Evolutionary conservation across 2,329 filamentous ascomycete genomes (phyloP).

Genomic region (Dactylella cylindrospora): DNA sequence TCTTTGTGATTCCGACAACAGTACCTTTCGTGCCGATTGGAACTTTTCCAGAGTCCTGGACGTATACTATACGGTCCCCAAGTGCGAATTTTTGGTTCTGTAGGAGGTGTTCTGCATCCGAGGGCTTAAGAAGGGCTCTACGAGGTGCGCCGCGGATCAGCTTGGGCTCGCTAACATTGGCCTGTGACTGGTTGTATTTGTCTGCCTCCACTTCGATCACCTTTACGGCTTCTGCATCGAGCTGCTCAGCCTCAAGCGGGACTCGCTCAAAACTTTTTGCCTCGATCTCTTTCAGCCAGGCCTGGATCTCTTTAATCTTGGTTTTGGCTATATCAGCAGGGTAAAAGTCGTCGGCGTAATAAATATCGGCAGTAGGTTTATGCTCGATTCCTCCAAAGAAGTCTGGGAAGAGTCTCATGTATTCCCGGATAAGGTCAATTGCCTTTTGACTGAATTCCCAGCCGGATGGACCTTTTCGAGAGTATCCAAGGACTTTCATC

Average conservation of each 20-base stretch:
- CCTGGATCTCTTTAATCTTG: slow-evolving; percentile 88
- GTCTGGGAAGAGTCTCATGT: slow-evolving; percentile 92
- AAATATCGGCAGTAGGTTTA: slow-evolving; percentile 82
- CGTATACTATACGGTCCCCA: slow-evolving; percentile 90
- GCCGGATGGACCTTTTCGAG: slow-evolving; percentile 77
- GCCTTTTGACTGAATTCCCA: slow-evolving; percentile 95
- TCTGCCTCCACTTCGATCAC: slow-evolving; percentile 77
- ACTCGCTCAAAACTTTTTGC: slow-evolving; percentile 91
- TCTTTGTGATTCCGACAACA: slow-evolving; percentile 90
- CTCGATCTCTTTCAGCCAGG: slow-evolving; percentile 89
- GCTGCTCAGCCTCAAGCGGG: slow-evolving; percentile 92
- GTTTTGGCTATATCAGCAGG: slow-evolving; percentile 68
- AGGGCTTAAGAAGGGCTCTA: slow-evolving; percentile 84
- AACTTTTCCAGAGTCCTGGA: slow-evolving; percentile 88
- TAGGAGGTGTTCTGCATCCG: slow-evolving; percentile 89
- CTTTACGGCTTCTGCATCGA: slow-evolving; percentile 86
- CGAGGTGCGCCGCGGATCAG: slow-evolving; percentile 69
- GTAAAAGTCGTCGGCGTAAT: slow-evolving; percentile 84
- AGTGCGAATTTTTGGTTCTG: slow-evolving; percentile 79
- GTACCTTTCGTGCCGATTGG: slow-evolving; percentile 90
- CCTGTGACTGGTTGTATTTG: slow-evolving; percentile 49
- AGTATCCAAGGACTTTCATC: slow-evolving; percentile 93
- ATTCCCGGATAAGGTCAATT: slow-evolving; percentile 75
- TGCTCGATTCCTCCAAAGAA: slow-evolving; percentile 87
- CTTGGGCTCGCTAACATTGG: slow-evolving; percentile 61